phyloP scores from a whole-genome alignment of 352 stramenopile species.

The Pythium rishiriense region DNA sequence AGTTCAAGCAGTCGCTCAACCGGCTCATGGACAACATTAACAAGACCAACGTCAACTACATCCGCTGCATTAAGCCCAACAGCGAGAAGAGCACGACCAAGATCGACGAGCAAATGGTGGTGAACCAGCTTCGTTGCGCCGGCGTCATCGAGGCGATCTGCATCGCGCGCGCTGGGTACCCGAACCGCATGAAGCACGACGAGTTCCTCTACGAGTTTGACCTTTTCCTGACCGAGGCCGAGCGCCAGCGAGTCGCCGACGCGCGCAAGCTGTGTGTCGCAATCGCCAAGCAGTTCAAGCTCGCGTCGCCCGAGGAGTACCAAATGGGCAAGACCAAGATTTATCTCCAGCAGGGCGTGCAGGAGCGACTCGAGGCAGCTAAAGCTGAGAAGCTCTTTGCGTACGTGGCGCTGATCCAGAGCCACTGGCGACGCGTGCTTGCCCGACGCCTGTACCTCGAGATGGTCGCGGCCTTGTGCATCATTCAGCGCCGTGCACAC shows the following conservation, averaged over 20 bases:
- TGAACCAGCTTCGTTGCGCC: constrained; percentile 76
- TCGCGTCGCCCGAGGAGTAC: constrained; percentile 64
- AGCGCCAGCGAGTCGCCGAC: constrained; percentile 30
- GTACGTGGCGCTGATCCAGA: constrained; percentile 64
- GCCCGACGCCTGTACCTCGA: constrained; percentile 37
- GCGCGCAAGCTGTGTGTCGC: constrained; percentile 45
- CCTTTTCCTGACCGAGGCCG: constrained; percentile 52
- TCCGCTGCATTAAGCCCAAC: constrained; percentile 88
- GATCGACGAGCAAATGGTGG: constrained; percentile 73
- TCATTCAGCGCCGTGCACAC: constrained; percentile 52
- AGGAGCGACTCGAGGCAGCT: constrained; percentile 65
- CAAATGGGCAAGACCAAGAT: constrained; percentile 87
- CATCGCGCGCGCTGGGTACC: constrained; percentile 77
- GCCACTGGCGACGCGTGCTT: constrained; percentile 53
- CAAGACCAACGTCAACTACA: constrained; percentile 75
- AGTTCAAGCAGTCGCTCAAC: constrained; percentile 79
- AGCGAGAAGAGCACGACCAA: constrained; percentile 58
- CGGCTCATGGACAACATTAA: constrained; percentile 75
- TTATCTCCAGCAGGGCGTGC: constrained; percentile 82
- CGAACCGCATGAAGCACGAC: constrained; percentile 78
- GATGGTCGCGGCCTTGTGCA: constrained; percentile 35
- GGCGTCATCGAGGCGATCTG: constrained; percentile 81
- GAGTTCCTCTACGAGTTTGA: constrained; percentile 68
- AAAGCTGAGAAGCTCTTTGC: constrained; percentile 70
- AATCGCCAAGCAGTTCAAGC: constrained; percentile 62